Percentiles rank a stretch among this genome's conserved stretches.
These are phyloP conservation scores for Cladosporium sphaerospermum DNA, from an alignment of 2,329 filamentous ascomycete species.

Conservation along the genomic window DNA sequence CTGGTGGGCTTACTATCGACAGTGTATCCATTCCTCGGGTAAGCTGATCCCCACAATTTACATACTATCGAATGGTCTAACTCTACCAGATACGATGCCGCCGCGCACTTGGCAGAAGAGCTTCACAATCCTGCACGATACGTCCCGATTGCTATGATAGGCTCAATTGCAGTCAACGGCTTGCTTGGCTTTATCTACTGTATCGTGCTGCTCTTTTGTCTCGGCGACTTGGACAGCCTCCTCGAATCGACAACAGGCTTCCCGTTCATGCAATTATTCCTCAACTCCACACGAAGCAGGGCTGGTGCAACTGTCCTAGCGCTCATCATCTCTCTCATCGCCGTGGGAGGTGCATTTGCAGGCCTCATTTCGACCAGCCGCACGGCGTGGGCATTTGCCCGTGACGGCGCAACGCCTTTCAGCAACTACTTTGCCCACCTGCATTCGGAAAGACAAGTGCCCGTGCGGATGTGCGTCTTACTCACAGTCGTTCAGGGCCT, in stretches of 20 bases:
- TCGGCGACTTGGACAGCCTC: constrained; percentile 23
- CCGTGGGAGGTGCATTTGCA: constrained; percentile 32
- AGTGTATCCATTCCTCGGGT: constrained; percentile 18
- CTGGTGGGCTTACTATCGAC: constrained; percentile 37
- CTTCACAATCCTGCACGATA: constrained; percentile 19
- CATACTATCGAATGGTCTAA: background rate
- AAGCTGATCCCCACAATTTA: background rate
- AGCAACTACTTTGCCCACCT: constrained; percentile 31
- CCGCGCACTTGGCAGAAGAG: constrained; percentile 32
- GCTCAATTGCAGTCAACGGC: constrained; percentile 16
- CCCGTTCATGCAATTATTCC: constrained; percentile 33
- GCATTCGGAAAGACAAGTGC: constrained; percentile 32
- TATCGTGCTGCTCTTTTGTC: constrained; percentile 30
- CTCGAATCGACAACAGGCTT: constrained; percentile 20
- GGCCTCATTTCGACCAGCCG: constrained; percentile 33
- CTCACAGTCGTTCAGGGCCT: constrained; percentile 43
- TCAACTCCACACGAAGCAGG: constrained; percentile 27
- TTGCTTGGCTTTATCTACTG: constrained; percentile 20
- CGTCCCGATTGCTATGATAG: constrained; percentile 22
- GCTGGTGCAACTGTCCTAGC: constrained; percentile 28
- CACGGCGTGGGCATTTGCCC: constrained; percentile 29
- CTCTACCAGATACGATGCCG: constrained; percentile 29
- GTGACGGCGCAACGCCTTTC: constrained; percentile 12
- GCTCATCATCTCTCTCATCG: constrained; percentile 26
- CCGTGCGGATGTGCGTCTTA: constrained; percentile 38